Evolutionary conservation across 805 yeast species (phyloP), one percentile per base, ranked within the genome.

Genomic region (Pichia pseudocactophila): DNA sequence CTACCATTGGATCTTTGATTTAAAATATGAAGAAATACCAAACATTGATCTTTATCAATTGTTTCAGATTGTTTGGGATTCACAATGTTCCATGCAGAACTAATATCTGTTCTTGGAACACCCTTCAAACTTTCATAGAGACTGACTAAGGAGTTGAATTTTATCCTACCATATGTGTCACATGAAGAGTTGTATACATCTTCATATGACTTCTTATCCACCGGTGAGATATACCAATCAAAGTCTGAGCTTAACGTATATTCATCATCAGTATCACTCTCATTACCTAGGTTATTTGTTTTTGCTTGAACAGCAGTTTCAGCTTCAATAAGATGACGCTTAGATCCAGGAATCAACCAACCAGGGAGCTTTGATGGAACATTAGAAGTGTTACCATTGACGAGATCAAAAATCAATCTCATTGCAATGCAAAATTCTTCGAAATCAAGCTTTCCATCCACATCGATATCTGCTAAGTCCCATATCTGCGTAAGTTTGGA

Each of bases 381-480:
- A 16, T 66, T 62, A 15, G 70, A 52, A 32, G 56, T 51, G 36
- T 63, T 66, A 15, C 89, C 86, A 61, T 92, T 89, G 42, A 92
- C 90, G 58, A 82, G 62, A 59, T 92, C 98, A 58, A 88, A 92
- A 36, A 90, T 85, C 43, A 92, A 71, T 52, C 97, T 74, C 99
- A 92, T 92, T 40, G 97, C 90, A 49, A 92, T 86, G 58, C 97
- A 92, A 62, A 92, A 92, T 65, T 92, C 99, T 64, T 92, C 99
- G 61, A 92, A 92, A 63, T 92, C 99, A 53, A 92, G 70, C 51
- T 71, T 69, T 10, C 96, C 96, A 62, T 92, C 98, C 36, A 78
- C 77, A 62, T 92, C 98, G 43, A 90, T 85, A 60, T 92, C 99
- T 2, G 90, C 80, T 38, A 92, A 64, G 54, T 85, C 86, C 98